Evolutionary conservation across 805 yeast species (phyloP).

Genomic region (Zygosaccharomyces siamensis): DNA sequence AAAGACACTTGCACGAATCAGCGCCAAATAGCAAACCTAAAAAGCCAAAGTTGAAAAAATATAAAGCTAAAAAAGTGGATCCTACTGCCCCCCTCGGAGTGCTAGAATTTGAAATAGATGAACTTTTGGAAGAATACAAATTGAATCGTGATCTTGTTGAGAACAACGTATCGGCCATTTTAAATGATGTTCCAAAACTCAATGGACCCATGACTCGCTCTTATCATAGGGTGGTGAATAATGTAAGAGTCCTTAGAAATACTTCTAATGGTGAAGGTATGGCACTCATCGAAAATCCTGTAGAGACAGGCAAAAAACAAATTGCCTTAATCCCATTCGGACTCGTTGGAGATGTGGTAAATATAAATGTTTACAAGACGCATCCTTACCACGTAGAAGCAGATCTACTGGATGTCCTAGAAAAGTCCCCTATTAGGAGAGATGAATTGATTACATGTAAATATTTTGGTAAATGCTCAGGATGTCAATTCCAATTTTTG

Average conservation of each 20-base stretch:
- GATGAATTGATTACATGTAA: constrained; percentile 57
- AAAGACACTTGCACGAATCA: constrained; percentile 8
- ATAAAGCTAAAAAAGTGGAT: constrained; percentile 60
- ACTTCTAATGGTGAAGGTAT: constrained; percentile 87
- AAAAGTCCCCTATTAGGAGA: constrained; percentile 44
- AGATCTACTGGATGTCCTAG: constrained; percentile 56
- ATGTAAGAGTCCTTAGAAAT: constrained; percentile 53
- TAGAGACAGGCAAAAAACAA: constrained; percentile 42
- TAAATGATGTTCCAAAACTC: constrained; percentile 48
- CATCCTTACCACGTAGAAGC: constrained; percentile 70
- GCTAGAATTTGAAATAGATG: constrained; percentile 65
- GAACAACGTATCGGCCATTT: constrained; percentile 61
- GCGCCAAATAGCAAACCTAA: constrained; percentile 20
- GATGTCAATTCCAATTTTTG: constrained; percentile 87
- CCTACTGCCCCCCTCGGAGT: constrained; percentile 80
- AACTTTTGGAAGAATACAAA: constrained; percentile 42
- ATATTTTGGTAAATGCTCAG: constrained; percentile 90
- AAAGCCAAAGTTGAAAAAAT: constrained; percentile 45
- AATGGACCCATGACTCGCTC: constrained; percentile 36
- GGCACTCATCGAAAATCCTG: constrained; percentile 63
- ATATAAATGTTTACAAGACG: constrained; percentile 68
- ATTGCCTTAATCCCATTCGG: constrained; percentile 81
- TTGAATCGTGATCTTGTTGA: constrained; percentile 44
- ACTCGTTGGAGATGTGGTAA: constrained; percentile 76
- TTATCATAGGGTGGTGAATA: constrained; percentile 55